These are phyloP conservation scores for Coriaria nepalensis DNA, from an alignment of 306 rosid species.

Conservation along the genomic window DNA sequence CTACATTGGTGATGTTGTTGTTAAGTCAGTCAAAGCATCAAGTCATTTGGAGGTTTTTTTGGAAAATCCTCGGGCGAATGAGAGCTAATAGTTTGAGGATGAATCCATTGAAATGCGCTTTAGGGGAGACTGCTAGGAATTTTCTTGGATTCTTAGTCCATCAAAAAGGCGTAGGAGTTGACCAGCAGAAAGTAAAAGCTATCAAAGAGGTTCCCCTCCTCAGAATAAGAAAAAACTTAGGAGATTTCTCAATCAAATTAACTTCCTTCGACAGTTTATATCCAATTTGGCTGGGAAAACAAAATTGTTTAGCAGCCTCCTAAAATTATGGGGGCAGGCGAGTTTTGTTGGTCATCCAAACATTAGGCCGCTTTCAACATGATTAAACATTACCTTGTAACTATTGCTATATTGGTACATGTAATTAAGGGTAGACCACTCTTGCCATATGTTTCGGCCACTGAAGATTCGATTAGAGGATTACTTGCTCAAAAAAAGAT, in stretches of 20 bases:
- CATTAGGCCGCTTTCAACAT: not conserved
- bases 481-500: no score
- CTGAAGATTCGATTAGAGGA: no score
- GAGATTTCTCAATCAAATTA: not conserved
- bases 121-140: no score
- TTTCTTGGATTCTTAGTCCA: no score
- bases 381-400: not conserved
- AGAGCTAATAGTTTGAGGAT: no score
- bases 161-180: no score
- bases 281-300: not conserved
- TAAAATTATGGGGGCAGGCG: not conserved
- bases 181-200: no score
- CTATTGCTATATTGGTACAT: not conserved
- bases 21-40: no score
- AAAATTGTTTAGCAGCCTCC: not conserved
- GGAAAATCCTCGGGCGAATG: no score
- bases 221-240: not conserved
- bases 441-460: no score
- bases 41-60: not conserved
- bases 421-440: not conserved
- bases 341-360: not conserved
- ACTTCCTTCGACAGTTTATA: not conserved
- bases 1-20: not conserved
- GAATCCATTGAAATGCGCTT: no score
- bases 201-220: not conserved